These are phyloP conservation scores for Solanum paucissectum DNA, from an alignment of 257 asterid genomes.

Conservation along the genomic window DNA sequence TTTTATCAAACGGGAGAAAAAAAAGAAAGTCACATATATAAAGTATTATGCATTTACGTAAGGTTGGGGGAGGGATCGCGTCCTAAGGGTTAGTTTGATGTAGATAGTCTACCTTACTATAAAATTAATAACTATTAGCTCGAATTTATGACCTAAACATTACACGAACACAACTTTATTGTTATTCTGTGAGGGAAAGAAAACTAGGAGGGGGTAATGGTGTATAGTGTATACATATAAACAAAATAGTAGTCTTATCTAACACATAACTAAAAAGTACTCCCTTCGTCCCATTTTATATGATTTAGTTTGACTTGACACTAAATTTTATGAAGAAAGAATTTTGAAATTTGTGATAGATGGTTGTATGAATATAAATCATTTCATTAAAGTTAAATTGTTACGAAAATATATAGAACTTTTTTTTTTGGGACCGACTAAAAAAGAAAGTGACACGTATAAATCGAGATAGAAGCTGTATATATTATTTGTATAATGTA, in stretches of 20 bases:
- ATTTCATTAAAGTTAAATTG: no score
- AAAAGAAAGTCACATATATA: background rate
- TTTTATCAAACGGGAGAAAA: background rate
- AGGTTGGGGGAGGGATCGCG: background rate
- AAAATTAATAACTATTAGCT: background rate
- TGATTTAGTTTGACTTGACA: background rate
- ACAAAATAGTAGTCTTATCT: background rate
- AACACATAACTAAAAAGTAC: background rate
- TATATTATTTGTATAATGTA: background rate
- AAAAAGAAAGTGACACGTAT: no score
- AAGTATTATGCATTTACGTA: background rate
- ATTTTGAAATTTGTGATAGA: background rate
- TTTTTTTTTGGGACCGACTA: rapidly evolving
- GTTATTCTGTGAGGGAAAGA: background rate
- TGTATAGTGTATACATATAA: background rate
- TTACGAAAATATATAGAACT: no score
- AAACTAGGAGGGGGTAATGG: background rate
- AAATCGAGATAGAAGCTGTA: background rate
- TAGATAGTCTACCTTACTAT: background rate
- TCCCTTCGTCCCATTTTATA: no score
- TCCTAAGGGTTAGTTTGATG: background rate
- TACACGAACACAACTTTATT: background rate
- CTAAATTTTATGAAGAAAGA: no score
- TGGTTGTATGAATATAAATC: no score
- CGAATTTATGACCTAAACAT: background rate